Percentiles rank a stretch among this genome's conserved stretches.
Conservation (phyloP, 306 rosid genomes). For the Psophocarpus tetragonolobus region DNA sequence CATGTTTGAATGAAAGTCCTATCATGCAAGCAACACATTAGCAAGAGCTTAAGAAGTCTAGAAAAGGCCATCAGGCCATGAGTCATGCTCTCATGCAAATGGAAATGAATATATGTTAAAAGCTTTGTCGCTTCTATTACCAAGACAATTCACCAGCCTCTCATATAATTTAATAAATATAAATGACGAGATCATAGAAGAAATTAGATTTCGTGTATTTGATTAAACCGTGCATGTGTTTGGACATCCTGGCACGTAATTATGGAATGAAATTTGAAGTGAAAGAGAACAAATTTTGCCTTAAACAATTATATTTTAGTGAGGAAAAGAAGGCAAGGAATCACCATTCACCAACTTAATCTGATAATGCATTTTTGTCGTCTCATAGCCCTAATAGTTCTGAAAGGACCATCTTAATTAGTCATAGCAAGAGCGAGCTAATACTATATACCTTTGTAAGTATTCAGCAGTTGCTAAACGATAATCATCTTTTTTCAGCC, state of each 20-base stretch:
- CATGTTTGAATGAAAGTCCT: background rate
- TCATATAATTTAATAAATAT: constrained; percentile 1
- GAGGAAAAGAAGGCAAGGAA: constrained; percentile 29
- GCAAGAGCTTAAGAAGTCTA: background rate
- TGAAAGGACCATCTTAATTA: constrained; percentile 34
- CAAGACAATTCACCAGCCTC: constrained; percentile 20
- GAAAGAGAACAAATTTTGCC: constrained; percentile 21
- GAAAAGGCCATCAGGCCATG: background rate
- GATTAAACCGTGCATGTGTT: constrained; percentile 27
- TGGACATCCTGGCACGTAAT: constrained; percentile 62
- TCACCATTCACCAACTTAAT: constrained; percentile 52
- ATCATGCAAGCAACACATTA: background rate
- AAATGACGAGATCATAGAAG: constrained; percentile 58
- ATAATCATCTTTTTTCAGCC: background rate
- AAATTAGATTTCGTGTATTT: constrained; percentile 46
- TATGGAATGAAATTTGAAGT: constrained; percentile 36
- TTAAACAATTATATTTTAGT: constrained; percentile 14
- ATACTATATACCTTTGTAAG: constrained; percentile 40
- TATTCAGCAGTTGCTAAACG: constrained; percentile 7
- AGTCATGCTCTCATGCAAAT: constrained; percentile 10
- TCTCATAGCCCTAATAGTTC: constrained; percentile 30
- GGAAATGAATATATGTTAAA: constrained; percentile 20
- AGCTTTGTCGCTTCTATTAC: constrained; percentile 39
- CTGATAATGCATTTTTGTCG: constrained; percentile 50
- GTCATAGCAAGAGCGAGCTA: constrained; percentile 15